These are phyloP conservation scores for Pistacia atlantica DNA, from an alignment of 345 rosid genomes.

Conservation along the genomic window DNA sequence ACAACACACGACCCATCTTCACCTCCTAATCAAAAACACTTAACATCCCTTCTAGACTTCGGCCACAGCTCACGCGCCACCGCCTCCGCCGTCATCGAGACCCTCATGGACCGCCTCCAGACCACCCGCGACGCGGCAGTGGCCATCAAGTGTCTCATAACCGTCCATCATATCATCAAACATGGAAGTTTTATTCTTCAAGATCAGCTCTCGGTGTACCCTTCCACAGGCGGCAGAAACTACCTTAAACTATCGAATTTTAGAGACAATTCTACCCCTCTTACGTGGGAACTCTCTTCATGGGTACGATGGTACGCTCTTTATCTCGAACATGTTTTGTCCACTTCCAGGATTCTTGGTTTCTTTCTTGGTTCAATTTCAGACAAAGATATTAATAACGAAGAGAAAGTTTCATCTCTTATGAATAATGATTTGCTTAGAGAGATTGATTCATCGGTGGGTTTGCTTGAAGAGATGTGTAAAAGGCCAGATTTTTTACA, in stretches of 20 bases:
- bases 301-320: slow-evolving; percentile 86
- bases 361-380: slow-evolving; percentile 63
- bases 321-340: slow-evolving; percentile 65
- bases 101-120: slow-evolving; percentile 89
- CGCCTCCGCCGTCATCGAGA: slow-evolving; percentile 62
- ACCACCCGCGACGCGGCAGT: slow-evolving; percentile 72
- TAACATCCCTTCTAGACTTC: slow-evolving; percentile 59
- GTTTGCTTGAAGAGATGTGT: slow-evolving; percentile 54
- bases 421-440: slow-evolving; percentile 48
- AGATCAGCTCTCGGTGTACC: slow-evolving; percentile 84
- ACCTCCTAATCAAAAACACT: slow-evolving; percentile 56
- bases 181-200: slow-evolving; percentile 84
- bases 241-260: slow-evolving; percentile 77
- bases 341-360: slow-evolving; percentile 67
- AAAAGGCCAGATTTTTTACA: slow-evolving; percentile 47
- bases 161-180: slow-evolving; percentile 61
- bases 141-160: slow-evolving; percentile 75
- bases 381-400: slow-evolving; percentile 46
- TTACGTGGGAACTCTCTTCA: slow-evolving; percentile 80
- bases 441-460: slow-evolving; percentile 57
- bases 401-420: slow-evolving; percentile 52
- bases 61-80: slow-evolving; percentile 78
- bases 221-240: slow-evolving; percentile 79
- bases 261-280: slow-evolving; percentile 57
- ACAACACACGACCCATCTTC: slow-evolving; percentile 71